Conservation (phyloP, 2,329 filamentous ascomycete genomes). For the Colletotrichum sp. region DNA sequence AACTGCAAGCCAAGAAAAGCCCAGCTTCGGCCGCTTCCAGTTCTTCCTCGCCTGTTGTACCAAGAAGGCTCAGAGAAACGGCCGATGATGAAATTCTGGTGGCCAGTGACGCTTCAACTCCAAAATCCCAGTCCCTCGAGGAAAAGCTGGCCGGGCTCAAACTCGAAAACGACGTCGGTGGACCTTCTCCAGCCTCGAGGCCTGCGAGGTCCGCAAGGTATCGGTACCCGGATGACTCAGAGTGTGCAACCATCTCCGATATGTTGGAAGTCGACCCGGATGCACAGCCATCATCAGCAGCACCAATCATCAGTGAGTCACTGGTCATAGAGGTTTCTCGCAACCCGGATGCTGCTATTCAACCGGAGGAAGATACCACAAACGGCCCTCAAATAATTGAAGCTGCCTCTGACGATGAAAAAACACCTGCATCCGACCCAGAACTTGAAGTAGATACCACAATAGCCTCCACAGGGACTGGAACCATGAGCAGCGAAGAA, state of each 20-base stretch:
- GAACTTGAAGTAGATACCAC: background rate
- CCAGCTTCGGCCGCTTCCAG: background rate
- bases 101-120: constrained; percentile 22
- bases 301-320: background rate
- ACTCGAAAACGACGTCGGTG: background rate
- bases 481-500: background rate
- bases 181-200: background rate
- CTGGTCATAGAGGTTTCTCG: background rate
- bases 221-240: constrained; percentile 18
- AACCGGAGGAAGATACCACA: background rate
- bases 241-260: background rate
- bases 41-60: background rate
- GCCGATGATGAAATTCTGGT: background rate
- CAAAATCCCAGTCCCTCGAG: background rate
- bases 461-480: background rate
- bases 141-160: constrained; percentile 15
- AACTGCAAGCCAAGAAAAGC: constrained; percentile 13
- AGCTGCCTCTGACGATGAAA: background rate
- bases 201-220: background rate
- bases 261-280: constrained; percentile 16
- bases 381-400: background rate
- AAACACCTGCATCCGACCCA: background rate
- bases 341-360: background rate
- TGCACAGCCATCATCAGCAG: background rate
- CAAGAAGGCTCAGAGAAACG: background rate